Conservation (phyloP, 208 protist genomes). For the Wallacemonas sp. region DNA sequence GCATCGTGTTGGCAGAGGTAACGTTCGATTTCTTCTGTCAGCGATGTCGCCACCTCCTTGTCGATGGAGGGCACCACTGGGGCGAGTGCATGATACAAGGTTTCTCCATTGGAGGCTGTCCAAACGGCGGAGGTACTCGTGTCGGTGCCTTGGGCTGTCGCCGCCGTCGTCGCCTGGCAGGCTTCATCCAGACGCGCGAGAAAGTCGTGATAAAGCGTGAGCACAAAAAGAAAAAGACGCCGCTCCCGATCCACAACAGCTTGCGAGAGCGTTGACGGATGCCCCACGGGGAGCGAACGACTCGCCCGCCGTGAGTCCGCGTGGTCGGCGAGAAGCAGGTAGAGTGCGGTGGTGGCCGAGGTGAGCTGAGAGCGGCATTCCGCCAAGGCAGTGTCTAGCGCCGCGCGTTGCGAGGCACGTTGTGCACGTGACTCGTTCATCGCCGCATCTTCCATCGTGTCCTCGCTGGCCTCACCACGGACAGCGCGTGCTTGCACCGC, state of each 20-base stretch:
- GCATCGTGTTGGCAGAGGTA: background rate
- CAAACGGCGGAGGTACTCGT: background rate
- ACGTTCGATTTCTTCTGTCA: background rate
- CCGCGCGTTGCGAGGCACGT: background rate
- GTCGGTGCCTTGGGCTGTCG: background rate
- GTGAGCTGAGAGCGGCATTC: background rate
- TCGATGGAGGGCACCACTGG: background rate
- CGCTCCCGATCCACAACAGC: constrained; percentile 5
- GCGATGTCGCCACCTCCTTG: background rate
- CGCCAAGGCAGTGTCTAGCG: background rate
- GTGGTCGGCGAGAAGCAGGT: background rate
- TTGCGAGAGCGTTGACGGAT: constrained; percentile 7
- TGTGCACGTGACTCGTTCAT: no score
- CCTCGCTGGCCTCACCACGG: no score
- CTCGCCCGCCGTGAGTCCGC: background rate
- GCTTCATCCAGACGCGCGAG: background rate
- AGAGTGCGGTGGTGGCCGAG: constrained; percentile 1
- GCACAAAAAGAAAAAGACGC: background rate
- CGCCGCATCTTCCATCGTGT: no score
- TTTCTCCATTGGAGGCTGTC: background rate
- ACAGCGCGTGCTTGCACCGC: no score
- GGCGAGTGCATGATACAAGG: background rate
- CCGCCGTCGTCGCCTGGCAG: background rate
- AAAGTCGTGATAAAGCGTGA: constrained; percentile 4
- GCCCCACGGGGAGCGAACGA: background rate